Conservation (phyloP, 495 filamentous ascomycete species). For the Penicillium parvum region DNA sequence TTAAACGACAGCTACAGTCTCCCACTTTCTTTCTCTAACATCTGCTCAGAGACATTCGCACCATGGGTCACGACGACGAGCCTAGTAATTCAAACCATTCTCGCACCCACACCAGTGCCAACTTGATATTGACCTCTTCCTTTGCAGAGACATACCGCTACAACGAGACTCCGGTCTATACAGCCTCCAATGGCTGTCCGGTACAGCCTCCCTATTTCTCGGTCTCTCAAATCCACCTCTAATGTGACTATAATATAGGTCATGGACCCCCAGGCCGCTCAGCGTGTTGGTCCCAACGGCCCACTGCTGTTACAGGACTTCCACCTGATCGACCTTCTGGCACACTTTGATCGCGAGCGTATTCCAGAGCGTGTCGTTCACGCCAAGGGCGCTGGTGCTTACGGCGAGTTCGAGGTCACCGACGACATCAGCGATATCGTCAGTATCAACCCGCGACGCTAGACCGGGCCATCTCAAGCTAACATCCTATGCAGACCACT, state of each 20-base stretch:
- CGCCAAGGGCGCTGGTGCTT: constrained; percentile 75
- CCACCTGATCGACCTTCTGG: constrained; percentile 60
- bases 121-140: neutral
- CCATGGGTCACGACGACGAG: constrained; percentile 36
- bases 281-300: constrained; percentile 59
- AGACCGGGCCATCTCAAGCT: neutral
- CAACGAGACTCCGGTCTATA: constrained; percentile 53
- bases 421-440: constrained; percentile 55
- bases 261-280: constrained; percentile 54
- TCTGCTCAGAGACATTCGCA: constrained; percentile 9
- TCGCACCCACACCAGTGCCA: neutral
- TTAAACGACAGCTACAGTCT: constrained; percentile 1
- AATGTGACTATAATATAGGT: constrained; percentile 26
- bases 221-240: constrained; percentile 1
- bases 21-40: neutral
- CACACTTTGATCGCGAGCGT: constrained; percentile 65
- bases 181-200: constrained; percentile 32
- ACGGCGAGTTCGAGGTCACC: constrained; percentile 70
- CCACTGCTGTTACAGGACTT: constrained; percentile 61
- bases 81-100: constrained; percentile 22
- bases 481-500: constrained; percentile 21
- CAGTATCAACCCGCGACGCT: constrained; percentile 4
- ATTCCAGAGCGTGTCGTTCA: constrained; percentile 75
- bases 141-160: constrained; percentile 43
- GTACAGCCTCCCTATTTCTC: constrained; percentile 16